phyloP scores from a whole-genome alignment of 169 alveolate species.

The Hepatocystis sp. region DNA sequence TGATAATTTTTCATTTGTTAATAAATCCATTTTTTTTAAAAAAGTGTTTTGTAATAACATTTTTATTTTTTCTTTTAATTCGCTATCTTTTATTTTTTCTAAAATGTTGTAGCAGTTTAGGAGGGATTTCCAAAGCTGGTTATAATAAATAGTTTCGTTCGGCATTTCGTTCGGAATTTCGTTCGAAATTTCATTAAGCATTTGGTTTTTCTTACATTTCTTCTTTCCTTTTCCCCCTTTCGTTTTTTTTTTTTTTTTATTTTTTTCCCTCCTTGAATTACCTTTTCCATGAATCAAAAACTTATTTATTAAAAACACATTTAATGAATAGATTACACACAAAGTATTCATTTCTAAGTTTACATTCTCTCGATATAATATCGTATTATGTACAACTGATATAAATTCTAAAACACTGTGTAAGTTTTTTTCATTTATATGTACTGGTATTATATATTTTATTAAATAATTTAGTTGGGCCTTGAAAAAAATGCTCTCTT shows the following conservation, averaged over 20 bases:
- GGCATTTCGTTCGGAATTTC: too few species aligned
- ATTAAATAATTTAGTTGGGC: slow-evolving; percentile 13
- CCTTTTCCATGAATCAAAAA: slow-evolving; percentile 14
- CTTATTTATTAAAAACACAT: slow-evolving; percentile 22
- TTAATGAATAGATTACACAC: slow-evolving; percentile 29
- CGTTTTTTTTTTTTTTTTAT: background rate
- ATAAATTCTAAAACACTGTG: slow-evolving; percentile 28
- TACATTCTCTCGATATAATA: background rate
- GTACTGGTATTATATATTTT: slow-evolving; percentile 8
- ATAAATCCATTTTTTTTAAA: slow-evolving; percentile 38
- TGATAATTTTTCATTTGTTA: slow-evolving; percentile 42
- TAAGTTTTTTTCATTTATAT: slow-evolving; percentile 25
- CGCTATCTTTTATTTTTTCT: slow-evolving; percentile 17
- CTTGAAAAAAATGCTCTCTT: slow-evolving; percentile 9
- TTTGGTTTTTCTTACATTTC: too few species aligned
- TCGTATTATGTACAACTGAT: slow-evolving; percentile 4
- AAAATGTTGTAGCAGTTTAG: slow-evolving; percentile 33
- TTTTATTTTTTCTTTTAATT: slow-evolving; percentile 21
- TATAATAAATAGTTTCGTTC: too few species aligned
- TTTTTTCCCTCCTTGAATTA: slow-evolving; percentile 8
- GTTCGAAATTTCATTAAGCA: too few species aligned
- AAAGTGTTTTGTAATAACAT: slow-evolving; percentile 7
- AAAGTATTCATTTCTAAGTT: background rate
- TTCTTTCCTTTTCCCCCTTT: background rate
- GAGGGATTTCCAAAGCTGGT: slow-evolving; percentile 26